phyloP scores from a whole-genome alignment of 2,329 filamentous ascomycete genomes.

The Alternaria ventricosa region DNA sequence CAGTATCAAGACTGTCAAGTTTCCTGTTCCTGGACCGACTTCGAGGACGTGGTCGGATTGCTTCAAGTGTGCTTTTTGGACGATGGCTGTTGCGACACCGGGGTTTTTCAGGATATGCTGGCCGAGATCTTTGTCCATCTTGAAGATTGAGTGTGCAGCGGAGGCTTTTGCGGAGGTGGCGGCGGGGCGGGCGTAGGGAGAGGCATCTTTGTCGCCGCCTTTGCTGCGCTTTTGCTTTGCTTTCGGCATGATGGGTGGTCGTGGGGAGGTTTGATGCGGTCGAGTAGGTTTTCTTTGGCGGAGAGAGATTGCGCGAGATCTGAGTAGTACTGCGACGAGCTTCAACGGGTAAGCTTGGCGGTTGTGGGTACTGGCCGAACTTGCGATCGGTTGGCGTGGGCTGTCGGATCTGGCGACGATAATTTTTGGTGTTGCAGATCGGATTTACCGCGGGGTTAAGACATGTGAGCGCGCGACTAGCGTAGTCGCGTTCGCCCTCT shows the following conservation, averaged over 20 bases:
- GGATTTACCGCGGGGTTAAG: conserved; percentile 29
- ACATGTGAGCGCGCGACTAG: conserved; percentile 26
- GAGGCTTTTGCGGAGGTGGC: conserved; percentile 54
- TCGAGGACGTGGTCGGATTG: conserved; percentile 88
- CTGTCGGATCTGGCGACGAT: conserved; percentile 22
- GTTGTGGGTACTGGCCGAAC: neutral
- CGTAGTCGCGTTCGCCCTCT: conserved; percentile 7
- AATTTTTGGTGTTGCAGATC: conserved; percentile 28
- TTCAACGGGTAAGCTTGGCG: neutral
- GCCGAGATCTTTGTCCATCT: conserved; percentile 92
- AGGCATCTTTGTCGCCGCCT: conserved; percentile 39
- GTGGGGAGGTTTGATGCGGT: neutral
- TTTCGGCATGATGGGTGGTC: conserved; percentile 54
- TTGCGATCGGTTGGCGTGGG: conserved; percentile 8
- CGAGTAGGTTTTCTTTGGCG: neutral
- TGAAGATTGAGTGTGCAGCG: conserved; percentile 84
- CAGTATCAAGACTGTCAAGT: conserved; percentile 86
- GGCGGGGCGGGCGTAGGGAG: conserved; percentile 53
- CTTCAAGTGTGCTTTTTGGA: conserved; percentile 86
- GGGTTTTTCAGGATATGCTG: conserved; percentile 94
- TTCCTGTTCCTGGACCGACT: conserved; percentile 88
- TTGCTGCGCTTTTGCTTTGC: conserved; percentile 47
- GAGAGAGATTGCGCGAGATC: neutral
- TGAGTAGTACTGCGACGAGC: neutral
- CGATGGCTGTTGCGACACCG: conserved; percentile 80